Base-by-base conservation (phyloP, 192 early-diverging fungal species). In the Backusella morwellensis region DNA sequence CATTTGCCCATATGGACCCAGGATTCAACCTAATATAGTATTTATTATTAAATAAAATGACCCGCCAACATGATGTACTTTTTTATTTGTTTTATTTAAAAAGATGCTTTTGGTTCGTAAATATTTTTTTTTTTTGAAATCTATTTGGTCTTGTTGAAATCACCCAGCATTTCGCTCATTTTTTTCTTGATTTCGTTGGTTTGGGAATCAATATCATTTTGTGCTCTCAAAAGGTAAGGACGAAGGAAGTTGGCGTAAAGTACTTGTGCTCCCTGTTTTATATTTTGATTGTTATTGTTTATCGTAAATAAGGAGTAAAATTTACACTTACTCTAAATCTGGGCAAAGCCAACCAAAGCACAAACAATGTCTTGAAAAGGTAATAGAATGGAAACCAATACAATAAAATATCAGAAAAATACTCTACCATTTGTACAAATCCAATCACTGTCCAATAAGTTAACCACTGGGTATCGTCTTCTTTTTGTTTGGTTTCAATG, bases 311-410 rank as follows among this genome's bases (percentile, higher is more conserved):
- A 71, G 21, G 29, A 38, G 35, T 29, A 36, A 9, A 42, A 36
- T 40, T 17, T 38, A 19, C 15, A 23, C 82, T 74, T 83, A 91
- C 86, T 73, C 85, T 81, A 78, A 91, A 91, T 75, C 86, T 84
- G 69, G 94, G 95, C 68, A 93, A 77, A 84, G 92, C 86, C 56
- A 97, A 88, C 92, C 93, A 99, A 69, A 97, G 81, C 73, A 97
- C 86, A 75, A 98, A 88, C 15, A 91, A 81, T 19, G 95, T 92
- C 88, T 99, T 99, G 86, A 98, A 88, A 72, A 92, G 84, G 84
- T 95, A 97, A 89, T 97, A 99, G 86, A 99, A 96, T 35, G 96
- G 95, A 74, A 97, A 81, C 96, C 97, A 99, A 89, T 96, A 95
- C 34, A 97, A 84, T 12, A 99, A 66, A 72, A 93, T 68, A 68